Evolutionary conservation across 1,284 basidiomycete genomes (phyloP).

Genomic region (Chondrostereum purpureum): DNA sequence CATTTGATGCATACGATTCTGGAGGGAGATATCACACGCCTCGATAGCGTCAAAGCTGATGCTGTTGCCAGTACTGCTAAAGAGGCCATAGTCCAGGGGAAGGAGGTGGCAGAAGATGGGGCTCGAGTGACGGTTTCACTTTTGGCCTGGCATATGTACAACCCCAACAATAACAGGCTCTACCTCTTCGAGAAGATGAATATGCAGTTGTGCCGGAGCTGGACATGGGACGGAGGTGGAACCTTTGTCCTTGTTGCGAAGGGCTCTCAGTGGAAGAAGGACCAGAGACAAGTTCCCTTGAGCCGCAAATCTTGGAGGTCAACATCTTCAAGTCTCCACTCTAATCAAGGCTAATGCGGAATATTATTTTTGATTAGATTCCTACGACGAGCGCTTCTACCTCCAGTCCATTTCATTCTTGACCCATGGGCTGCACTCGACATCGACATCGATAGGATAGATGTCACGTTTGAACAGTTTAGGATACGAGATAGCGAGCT

Average conservation of each 20-base stretch:
- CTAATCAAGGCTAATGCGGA: no score
- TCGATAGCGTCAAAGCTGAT: slow-evolving; percentile 31
- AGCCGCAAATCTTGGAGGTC: no score
- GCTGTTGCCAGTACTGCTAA: slow-evolving; percentile 21
- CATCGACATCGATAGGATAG: slow-evolving; percentile 28
- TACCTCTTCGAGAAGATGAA: slow-evolving; percentile 33
- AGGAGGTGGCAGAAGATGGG: slow-evolving; percentile 21
- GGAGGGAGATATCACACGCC: slow-evolving; percentile 31
- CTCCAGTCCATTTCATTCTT: no score
- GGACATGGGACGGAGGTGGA: slow-evolving; percentile 29
- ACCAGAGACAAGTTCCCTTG: no score
- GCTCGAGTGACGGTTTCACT: slow-evolving; percentile 22
- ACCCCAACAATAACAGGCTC: slow-evolving; percentile 26
- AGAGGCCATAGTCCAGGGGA: slow-evolving; percentile 4
- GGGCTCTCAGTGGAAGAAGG: slow-evolving; percentile 30
- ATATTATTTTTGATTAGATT: no score
- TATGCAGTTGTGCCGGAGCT: slow-evolving; percentile 31
- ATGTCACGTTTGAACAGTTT: slow-evolving; percentile 37
- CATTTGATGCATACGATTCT: slow-evolving; percentile 33
- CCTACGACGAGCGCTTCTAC: no score
- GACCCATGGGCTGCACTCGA: slow-evolving; percentile 29
- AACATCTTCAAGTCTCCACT: no score
- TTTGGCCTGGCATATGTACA: slow-evolving; percentile 30
- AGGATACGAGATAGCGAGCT: slow-evolving; percentile 37
- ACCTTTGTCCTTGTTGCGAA: slow-evolving; percentile 32